These are phyloP conservation scores for Ogataea ramenticola DNA, from an alignment of 805 yeast species.

Conservation along the genomic window DNA sequence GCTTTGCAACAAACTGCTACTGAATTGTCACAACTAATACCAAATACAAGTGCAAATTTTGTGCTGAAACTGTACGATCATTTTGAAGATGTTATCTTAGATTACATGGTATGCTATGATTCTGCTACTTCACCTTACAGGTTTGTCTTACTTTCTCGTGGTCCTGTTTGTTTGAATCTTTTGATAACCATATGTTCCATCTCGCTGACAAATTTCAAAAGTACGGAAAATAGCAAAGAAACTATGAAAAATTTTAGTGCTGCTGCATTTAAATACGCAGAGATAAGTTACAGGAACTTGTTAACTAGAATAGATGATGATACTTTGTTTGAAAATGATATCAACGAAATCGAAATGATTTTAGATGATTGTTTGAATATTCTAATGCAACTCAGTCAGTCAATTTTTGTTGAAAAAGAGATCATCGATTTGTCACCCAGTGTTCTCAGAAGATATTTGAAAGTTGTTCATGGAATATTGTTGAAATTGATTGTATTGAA, in stretches of 20 bases:
- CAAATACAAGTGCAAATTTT: background rate
- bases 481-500: background rate
- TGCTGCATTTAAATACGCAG: background rate
- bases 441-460: background rate
- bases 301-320: background rate
- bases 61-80: background rate
- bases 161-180: background rate
- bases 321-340: background rate
- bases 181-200: background rate
- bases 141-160: background rate
- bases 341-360: background rate
- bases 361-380: background rate
- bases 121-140: background rate
- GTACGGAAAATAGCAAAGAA: background rate
- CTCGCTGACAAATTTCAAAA: background rate
- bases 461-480: background rate
- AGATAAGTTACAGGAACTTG: background rate
- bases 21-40: background rate
- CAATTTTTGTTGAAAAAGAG: background rate
- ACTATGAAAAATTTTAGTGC: background rate
- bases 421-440: background rate
- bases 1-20: background rate
- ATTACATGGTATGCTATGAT: background rate
- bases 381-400: background rate
- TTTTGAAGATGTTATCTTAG: constrained; percentile 1